Evolutionary conservation across 2,329 filamentous ascomycete genomes (phyloP).

Genomic region (Talaromyces atroroseus): DNA sequence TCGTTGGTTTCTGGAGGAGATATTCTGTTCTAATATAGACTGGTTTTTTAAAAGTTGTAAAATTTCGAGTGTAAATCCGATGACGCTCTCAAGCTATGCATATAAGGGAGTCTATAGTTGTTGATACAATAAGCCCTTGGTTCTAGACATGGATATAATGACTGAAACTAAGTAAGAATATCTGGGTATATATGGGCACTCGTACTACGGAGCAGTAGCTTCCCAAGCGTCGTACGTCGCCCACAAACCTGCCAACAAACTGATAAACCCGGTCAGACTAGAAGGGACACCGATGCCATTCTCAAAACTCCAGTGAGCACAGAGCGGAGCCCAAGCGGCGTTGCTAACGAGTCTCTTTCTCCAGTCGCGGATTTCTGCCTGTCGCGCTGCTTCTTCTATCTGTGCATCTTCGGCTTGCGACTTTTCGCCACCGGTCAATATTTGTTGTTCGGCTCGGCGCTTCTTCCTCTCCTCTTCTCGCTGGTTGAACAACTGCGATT

Average conservation of each 20-base stretch:
- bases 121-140: background rate
- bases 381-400: conserved; percentile 26
- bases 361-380: conserved; percentile 50
- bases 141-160: background rate
- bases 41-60: background rate
- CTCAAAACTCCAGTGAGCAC: conserved; percentile 74
- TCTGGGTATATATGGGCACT: background rate
- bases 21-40: background rate
- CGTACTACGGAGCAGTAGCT: conserved; percentile 25
- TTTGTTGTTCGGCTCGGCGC: conserved; percentile 15
- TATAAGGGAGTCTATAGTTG: too few relatives aligned
- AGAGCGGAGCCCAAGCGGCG: conserved; percentile 72
- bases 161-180: background rate
- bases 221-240: conserved; percentile 43
- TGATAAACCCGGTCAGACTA: conserved; percentile 54
- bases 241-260: conserved; percentile 46
- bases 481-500: conserved; percentile 31
- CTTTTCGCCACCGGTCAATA: conserved; percentile 16
- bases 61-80: background rate
- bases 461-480: conserved; percentile 25
- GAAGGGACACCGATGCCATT: conserved; percentile 57
- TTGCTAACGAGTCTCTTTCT: conserved; percentile 61
- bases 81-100: too few relatives aligned
- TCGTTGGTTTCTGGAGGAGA: background rate
- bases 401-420: conserved; percentile 19